phyloP scores from a whole-genome alignment of 257 asterid genomes.

The Solanum etuberosum region DNA sequence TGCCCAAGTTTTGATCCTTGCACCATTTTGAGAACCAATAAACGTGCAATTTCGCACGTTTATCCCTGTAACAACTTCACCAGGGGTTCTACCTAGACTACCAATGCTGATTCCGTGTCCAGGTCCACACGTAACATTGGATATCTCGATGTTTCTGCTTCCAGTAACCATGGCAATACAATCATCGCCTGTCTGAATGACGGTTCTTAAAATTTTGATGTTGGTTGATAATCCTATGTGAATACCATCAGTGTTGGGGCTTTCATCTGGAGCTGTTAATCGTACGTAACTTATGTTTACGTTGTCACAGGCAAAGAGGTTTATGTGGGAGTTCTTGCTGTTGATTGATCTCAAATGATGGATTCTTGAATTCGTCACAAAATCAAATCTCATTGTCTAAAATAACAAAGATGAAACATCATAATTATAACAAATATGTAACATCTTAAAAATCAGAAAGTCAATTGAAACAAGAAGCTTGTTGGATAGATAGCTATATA shows the following conservation, averaged over 20 bases:
- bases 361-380: constrained; percentile 35
- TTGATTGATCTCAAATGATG: constrained; percentile 39
- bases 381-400: constrained; percentile 64
- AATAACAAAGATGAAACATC: too few species aligned
- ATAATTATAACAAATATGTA: too few species aligned
- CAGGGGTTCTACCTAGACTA: constrained; percentile 35
- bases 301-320: constrained; percentile 43
- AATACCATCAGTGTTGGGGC: constrained; percentile 78
- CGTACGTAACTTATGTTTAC: constrained; percentile 26
- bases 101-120: constrained; percentile 78
- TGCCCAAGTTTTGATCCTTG: constrained; percentile 66
- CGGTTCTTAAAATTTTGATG: constrained; percentile 17
- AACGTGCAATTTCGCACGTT: constrained; percentile 32
- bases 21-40: constrained; percentile 41
- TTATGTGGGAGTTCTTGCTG: constrained; percentile 59
- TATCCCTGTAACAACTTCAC: constrained; percentile 27
- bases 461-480: too few species aligned
- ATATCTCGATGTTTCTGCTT: constrained; percentile 27
- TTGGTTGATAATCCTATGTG: constrained; percentile 39
- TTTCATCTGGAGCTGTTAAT: constrained; percentile 35
- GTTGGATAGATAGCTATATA: too few species aligned
- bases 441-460: background rate
- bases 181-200: constrained; percentile 61
- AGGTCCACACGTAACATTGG: constrained; percentile 46
- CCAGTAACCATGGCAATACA: constrained; percentile 64